Evolutionary conservation across 305 asterid genomes (phyloP).

Genomic region (Withania somnifera): DNA sequence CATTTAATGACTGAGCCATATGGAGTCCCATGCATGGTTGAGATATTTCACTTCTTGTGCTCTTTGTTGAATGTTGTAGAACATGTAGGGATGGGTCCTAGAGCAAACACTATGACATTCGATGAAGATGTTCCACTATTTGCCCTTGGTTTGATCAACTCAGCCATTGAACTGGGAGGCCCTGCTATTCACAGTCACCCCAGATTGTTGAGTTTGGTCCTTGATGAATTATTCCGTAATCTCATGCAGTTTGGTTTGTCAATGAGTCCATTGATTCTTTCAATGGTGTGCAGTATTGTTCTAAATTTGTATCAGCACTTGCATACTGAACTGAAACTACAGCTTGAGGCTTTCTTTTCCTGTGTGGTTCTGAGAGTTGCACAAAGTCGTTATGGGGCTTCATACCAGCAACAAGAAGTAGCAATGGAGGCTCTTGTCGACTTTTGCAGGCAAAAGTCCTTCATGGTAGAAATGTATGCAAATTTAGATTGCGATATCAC

Average conservation of each 20-base stretch:
- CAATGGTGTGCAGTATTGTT: conserved; percentile 91
- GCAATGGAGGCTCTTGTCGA: conserved; percentile 97
- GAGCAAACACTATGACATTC: conserved; percentile 72
- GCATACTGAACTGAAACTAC: conserved; percentile 83
- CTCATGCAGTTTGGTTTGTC: conserved; percentile 96
- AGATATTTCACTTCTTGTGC: conserved; percentile 88
- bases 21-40: conserved; percentile 96
- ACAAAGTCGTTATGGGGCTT: conserved; percentile 83
- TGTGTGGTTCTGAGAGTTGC: conserved; percentile 94
- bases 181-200: conserved; percentile 68
- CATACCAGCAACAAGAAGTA: conserved; percentile 97
- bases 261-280: conserved; percentile 79
- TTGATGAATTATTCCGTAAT: conserved; percentile 84
- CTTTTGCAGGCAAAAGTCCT: conserved; percentile 87
- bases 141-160: conserved; percentile 86
- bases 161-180: conserved; percentile 90
- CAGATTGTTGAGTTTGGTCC: conserved; percentile 79
- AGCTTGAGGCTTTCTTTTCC: conserved; percentile 95
- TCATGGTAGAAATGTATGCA: conserved; percentile 94
- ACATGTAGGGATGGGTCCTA: conserved; percentile 64
- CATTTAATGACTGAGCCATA: conserved; percentile 87
- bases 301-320: conserved; percentile 81
- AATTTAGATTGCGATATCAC: conserved; percentile 96
- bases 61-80: conserved; percentile 80
- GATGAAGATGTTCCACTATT: conserved; percentile 95